Conservation (phyloP, 2,329 filamentous ascomycete genomes). For the Fusarium clavum region DNA sequence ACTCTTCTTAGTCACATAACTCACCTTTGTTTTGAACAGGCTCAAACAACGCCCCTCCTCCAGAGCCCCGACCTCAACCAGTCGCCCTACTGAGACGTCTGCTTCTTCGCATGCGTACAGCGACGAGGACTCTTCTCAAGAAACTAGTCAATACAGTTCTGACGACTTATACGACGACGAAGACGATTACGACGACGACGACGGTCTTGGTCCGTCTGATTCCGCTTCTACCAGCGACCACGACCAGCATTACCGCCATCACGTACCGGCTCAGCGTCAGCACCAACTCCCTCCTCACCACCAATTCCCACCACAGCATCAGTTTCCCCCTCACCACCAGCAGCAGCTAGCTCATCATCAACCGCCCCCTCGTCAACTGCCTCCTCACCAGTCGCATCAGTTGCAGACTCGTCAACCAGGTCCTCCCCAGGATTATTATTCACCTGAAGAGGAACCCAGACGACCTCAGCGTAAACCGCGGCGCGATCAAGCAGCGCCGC, state of each 20-base stretch:
- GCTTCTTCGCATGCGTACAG: slow-evolving; percentile 52
- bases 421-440: slow-evolving; percentile 49
- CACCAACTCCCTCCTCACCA: slow-evolving; percentile 50
- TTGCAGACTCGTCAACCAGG: slow-evolving; percentile 53
- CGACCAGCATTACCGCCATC: slow-evolving; percentile 45
- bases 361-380: slow-evolving; percentile 50
- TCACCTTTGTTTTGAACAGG: slow-evolving; percentile 41
- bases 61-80: slow-evolving; percentile 41
- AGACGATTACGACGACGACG: slow-evolving; percentile 52
- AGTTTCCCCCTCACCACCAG: slow-evolving; percentile 51
- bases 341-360: slow-evolving; percentile 50
- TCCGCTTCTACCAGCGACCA: slow-evolving; percentile 61
- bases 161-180: slow-evolving; percentile 54
- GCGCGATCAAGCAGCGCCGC: slow-evolving; percentile 36
- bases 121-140: slow-evolving; percentile 54
- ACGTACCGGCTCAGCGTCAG: slow-evolving; percentile 48
- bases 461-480: slow-evolving; percentile 39
- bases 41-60: slow-evolving; percentile 46
- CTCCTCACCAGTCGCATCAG: slow-evolving; percentile 47
- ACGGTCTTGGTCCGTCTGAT: slow-evolving; percentile 68
- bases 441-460: slow-evolving; percentile 42
- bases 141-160: slow-evolving; percentile 47
- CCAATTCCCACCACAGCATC: slow-evolving; percentile 49
- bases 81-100: slow-evolving; percentile 45
- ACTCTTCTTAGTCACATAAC: slow-evolving; percentile 26